A percentile compares a stretch with the other conserved stretches of the same genome.
Conservation (phyloP, 805 yeast genomes). For the Jamesozyma hellenica region DNA sequence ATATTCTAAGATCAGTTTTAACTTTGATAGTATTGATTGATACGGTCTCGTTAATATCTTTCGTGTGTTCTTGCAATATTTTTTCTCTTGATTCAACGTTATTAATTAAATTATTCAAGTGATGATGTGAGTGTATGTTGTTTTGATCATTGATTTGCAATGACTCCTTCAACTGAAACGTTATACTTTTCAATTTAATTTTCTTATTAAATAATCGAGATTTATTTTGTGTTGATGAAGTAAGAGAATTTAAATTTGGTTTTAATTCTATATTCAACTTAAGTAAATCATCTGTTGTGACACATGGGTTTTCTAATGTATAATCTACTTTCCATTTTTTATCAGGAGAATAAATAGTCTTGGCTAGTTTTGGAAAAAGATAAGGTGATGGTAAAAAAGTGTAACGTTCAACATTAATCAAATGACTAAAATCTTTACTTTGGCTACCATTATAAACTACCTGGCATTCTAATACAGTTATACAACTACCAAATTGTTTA, state of each 20-base stretch:
- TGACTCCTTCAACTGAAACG: constrained; percentile 42
- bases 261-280: constrained; percentile 32
- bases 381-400: constrained; percentile 47
- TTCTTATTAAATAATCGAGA: constrained; percentile 18
- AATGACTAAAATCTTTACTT: constrained; percentile 13
- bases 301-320: constrained; percentile 40
- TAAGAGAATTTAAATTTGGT: constrained; percentile 29
- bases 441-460: constrained; percentile 12
- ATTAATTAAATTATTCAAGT: not conserved
- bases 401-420: constrained; percentile 45
- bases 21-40: constrained; percentile 24
- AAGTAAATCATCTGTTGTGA: constrained; percentile 49
- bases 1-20: constrained; percentile 17
- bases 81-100: constrained; percentile 34
- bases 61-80: constrained; percentile 24
- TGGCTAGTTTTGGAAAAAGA: constrained; percentile 44
- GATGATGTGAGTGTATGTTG: constrained; percentile 15
- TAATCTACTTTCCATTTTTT: constrained; percentile 38
- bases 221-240: constrained; percentile 7
- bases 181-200: constrained; percentile 36
- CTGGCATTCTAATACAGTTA: constrained; percentile 35
- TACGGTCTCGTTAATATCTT: constrained; percentile 23
- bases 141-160: constrained; percentile 41
- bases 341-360: constrained; percentile 38
- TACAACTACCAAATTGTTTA: constrained; percentile 38